These are phyloP conservation scores for Lanmaoa rubissima DNA, from an alignment of 768 basidiomycete species.

Conservation along the genomic window DNA sequence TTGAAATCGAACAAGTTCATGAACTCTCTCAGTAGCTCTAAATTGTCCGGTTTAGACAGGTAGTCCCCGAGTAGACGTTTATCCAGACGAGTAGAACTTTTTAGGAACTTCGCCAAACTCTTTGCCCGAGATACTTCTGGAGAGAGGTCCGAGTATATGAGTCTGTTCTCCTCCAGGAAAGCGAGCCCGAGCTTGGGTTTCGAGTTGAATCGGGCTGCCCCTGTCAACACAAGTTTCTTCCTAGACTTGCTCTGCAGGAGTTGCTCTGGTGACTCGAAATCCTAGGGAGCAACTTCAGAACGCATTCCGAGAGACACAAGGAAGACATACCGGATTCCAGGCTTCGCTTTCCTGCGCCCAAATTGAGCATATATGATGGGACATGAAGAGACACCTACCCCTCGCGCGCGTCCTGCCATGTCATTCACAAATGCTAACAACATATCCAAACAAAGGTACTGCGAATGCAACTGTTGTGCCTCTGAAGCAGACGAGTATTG, in stretches of 20 bases:
- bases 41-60: conserved; percentile 84
- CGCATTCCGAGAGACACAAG: not conserved
- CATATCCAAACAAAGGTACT: conserved; percentile 85
- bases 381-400: conserved; percentile 33
- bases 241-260: conserved; percentile 72
- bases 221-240: conserved; percentile 83
- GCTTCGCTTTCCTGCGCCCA: conserved; percentile 39
- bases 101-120: conserved; percentile 84
- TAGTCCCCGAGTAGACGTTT: conserved; percentile 94
- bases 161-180: conserved; percentile 89
- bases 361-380: conserved; percentile 11
- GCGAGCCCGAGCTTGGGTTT: conserved; percentile 91
- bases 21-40: conserved; percentile 83
- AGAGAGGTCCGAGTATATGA: conserved; percentile 72
- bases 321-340: conserved; percentile 62
- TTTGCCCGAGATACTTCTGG: conserved; percentile 52
- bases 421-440: conserved; percentile 83
- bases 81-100: conserved; percentile 80
- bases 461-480: conserved; percentile 69
- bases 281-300: conserved; percentile 35
- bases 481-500: conserved; percentile 58
- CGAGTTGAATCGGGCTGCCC: conserved; percentile 82
- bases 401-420: conserved; percentile 70
- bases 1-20: conserved; percentile 88
- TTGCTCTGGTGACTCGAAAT: conserved; percentile 52